Evolutionary conservation across 495 filamentous ascomycete species (phyloP).

Genomic region (Cudoniella acicularis): DNA sequence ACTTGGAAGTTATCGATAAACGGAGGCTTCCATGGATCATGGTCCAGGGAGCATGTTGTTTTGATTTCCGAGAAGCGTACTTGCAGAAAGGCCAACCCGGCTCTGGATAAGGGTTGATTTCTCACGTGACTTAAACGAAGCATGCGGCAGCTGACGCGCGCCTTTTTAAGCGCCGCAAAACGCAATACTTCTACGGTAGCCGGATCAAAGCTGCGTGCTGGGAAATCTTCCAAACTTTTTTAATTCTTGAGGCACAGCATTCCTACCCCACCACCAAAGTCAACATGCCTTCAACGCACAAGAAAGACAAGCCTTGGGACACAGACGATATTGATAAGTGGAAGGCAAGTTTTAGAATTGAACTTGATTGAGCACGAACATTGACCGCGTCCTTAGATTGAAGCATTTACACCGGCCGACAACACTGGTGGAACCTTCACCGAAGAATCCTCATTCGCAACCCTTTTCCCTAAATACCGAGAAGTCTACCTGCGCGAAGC

Average conservation of each 20-base stretch:
- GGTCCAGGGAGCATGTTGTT: no score
- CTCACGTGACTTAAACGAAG: neutral
- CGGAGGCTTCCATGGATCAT: no score
- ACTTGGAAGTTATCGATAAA: neutral
- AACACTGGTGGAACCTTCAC: conserved; percentile 82
- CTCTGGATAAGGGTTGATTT: neutral
- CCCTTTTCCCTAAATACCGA: conserved; percentile 96
- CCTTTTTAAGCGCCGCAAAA: no score
- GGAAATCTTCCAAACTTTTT: conserved; percentile 15
- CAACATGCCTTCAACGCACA: conserved; percentile 88
- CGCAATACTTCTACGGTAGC: no score
- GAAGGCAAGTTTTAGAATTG: conserved; percentile 57
- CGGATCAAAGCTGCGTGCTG: neutral
- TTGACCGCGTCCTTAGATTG: conserved; percentile 48
- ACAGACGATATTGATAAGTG: conserved; percentile 97
- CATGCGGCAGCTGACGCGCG: neutral
- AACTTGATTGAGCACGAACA: neutral
- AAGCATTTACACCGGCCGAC: conserved; percentile 79
- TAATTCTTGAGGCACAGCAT: conserved; percentile 6
- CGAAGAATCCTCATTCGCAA: conserved; percentile 89
- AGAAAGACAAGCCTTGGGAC: conserved; percentile 95
- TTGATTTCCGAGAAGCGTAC: no score
- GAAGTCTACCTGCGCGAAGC: conserved; percentile 89
- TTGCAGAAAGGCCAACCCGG: no score
- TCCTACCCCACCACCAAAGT: conserved; percentile 11